Conservation (phyloP, 768 basidiomycete genomes). For the Boletales sp. region DNA sequence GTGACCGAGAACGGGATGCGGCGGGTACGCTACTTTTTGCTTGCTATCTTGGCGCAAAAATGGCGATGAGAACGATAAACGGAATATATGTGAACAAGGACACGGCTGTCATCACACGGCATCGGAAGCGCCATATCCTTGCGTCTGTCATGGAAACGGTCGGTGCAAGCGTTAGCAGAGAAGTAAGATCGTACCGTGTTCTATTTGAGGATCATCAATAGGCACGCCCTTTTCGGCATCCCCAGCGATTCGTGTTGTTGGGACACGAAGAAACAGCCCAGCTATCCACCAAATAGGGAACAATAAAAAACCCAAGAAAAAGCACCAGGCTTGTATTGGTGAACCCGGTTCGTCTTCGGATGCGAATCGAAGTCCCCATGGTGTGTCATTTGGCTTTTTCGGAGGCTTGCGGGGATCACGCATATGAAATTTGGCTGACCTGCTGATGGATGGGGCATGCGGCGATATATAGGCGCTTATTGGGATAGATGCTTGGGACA, state of each 20-base stretch:
- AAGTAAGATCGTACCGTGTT: conserved; percentile 52
- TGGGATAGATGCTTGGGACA: conserved; percentile 74
- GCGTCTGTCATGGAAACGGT: conserved; percentile 48
- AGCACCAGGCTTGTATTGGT: conserved; percentile 71
- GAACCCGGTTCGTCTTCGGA: conserved; percentile 49
- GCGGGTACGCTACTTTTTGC: conserved; percentile 4
- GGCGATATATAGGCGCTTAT: conserved; percentile 76
- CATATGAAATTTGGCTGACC: conserved; percentile 69
- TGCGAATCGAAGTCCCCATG: conserved; percentile 58
- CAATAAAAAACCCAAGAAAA: conserved; percentile 67
- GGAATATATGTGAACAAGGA: conserved; percentile 76
- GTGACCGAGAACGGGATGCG: conserved; percentile 7
- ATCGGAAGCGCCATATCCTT: conserved; percentile 68
- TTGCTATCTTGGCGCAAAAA: conserved; percentile 47
- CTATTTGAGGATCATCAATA: conserved; percentile 77
- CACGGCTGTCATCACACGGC: conserved; percentile 66
- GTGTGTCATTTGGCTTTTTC: conserved; percentile 49
- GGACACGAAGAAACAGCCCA: conserved; percentile 48
- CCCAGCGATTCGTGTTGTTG: conserved; percentile 56
- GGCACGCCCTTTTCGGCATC: conserved; percentile 65
- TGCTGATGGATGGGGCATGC: conserved; percentile 67
- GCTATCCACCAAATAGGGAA: conserved; percentile 66
- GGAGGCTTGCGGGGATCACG: conserved; percentile 71
- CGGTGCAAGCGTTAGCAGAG: background rate
- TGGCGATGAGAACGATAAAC: conserved; percentile 69